Evolutionary conservation across 2,329 filamentous ascomycete genomes (phyloP), one percentile per base, ranked within the genome.

Genomic region (Venturia asperata): DNA sequence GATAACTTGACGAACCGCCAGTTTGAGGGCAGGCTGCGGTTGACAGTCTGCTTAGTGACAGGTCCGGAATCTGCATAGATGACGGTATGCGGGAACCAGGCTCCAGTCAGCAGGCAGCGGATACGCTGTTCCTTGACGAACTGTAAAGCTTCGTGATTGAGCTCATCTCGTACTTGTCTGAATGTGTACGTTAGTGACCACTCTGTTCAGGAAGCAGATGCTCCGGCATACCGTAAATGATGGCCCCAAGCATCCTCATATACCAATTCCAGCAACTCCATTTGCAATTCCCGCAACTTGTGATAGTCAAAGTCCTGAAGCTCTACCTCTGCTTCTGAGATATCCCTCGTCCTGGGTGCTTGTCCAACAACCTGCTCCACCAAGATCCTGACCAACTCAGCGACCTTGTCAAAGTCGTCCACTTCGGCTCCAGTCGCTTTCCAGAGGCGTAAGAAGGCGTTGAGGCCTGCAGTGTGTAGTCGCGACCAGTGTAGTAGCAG

Each of bases 121-220:
- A 97, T 90, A 45, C 94, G 87, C 76, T 99, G 94, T 77, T 99
- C 94, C 76, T 96, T 97, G 76, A 97, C 90, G 72, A 99, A 99
- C 72, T 96, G 91, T 64, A 97, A 79, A 13, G 93, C 92, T 76
- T 99, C 94, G 71, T 93, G 87, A 70, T 91, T 89, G 56, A 97
- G 82, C 74, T 96, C 91, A 64, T 97, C 91, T 42, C 92, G 88
- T n/a, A 96, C 90, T 76, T 94, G 91, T 68, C 78, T 80, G 68
- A 62, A 37, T 19, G 9, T 19, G 24, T 19, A 24, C 17, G 61
- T 66, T 61, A 41, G 27, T 21, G 21, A 45, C 15, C 21, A 21
- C 3, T 10, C 55, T 3, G 10, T 21, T 30, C 34, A 11, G 49
- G 7, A 43, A 24, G 45, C 60, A 58, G 13, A 34, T 60, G 63